Evolutionary conservation across 2,329 filamentous ascomycete genomes (phyloP), one percentile per base, ranked within the genome.

Genomic region (Onygenales sp.): DNA sequence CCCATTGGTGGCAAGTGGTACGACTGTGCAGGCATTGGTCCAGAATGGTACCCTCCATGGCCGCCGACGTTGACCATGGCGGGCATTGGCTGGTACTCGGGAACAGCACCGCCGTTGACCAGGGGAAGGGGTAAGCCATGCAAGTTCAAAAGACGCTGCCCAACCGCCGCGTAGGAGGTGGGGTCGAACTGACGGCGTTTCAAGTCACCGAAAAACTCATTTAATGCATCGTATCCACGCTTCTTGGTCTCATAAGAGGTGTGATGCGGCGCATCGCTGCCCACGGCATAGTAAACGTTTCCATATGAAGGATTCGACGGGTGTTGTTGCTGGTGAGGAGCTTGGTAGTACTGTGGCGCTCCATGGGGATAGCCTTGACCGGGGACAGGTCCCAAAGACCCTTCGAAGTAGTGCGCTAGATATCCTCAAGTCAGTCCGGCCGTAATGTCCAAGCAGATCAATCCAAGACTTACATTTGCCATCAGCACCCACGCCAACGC

Each of bases 141-240:
- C 10, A 95, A 79, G 57, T 87, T 86, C 67, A 92, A 81, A 55
- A 98, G 80, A 57, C 91, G 86, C 67, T 93, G 88, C 61, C 90
- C 90, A 59, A 98, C 90, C 65, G 94, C 88, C 54, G 86, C 80
- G 70, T 96, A 97, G n/a, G 87, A 93, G 52, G 80, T 80, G 2
- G 91, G 87, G 67, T 97, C 89, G 60, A 97, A 87, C 62, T 90
- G 84, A 65, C 90, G 87, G 63, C 91, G 88, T 78, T 96, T 97
- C 61, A 90, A 84, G 67, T 88, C 89, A 60, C 87, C 88, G 61
- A 97, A 95, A 74, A 97, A 95, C 67, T 95, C 89, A 66, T 95
- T 92, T 55, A 96, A 76, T 54, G 88, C 87, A 64, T 96, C 90
- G 61, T 86, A 88, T n/a, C 83, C 83, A 57, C 90, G 88, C 74